Percentiles rank a stretch among this genome's conserved stretches.
Evolutionary conservation across 169 alveolate species (phyloP).

Genomic region (Plasmodium chabaudi): DNA sequence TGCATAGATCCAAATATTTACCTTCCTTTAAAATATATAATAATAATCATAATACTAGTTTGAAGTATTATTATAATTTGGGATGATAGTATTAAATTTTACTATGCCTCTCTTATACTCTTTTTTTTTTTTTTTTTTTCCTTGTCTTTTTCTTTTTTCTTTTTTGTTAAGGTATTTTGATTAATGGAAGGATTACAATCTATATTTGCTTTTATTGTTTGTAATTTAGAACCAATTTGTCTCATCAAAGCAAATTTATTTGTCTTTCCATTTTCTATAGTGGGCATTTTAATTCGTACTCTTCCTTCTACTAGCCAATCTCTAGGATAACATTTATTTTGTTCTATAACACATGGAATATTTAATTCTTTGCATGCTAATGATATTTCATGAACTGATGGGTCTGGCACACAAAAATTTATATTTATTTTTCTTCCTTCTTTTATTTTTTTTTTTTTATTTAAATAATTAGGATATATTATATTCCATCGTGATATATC

Average conservation of each 20-base stretch:
- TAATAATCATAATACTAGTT: neutral
- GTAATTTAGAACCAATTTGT: conserved; percentile 52
- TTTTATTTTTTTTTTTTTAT: conserved; percentile 80
- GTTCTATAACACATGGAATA: conserved; percentile 79
- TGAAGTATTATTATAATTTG: no score
- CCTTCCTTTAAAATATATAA: neutral
- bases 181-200: conserved; percentile 15
- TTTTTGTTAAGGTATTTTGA: conserved; percentile 9
- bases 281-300: conserved; percentile 78
- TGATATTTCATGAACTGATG: conserved; percentile 83
- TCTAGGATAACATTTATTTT: conserved; percentile 82
- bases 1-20: no score
- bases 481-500: conserved; percentile 77
- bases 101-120: neutral
- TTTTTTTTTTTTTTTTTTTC: conserved; percentile 19
- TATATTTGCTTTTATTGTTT: conserved; percentile 50
- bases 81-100: no score
- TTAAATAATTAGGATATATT: conserved; percentile 83
- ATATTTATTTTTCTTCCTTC: conserved; percentile 82
- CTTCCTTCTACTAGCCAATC: conserved; percentile 84
- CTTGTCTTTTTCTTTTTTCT: conserved; percentile 24
- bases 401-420: conserved; percentile 80
- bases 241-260: conserved; percentile 55
- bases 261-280: conserved; percentile 1
- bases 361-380: conserved; percentile 82